Conservation (phyloP, 495 filamentous ascomycete genomes). For the Beverwykella pulmonaria region DNA sequence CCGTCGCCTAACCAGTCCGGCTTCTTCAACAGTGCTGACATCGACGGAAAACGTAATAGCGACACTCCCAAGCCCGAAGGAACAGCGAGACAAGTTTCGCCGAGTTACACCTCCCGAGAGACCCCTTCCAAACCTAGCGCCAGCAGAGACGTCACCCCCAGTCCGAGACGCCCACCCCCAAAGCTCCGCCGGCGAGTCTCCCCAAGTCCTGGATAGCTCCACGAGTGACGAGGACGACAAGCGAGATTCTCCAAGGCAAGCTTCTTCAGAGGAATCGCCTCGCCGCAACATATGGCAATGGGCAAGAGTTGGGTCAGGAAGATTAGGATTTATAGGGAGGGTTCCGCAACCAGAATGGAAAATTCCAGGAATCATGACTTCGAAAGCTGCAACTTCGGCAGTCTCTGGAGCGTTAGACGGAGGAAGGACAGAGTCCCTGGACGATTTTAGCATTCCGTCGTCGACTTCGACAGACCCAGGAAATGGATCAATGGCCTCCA, state of each 20-base stretch:
- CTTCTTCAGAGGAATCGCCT: slow-evolving; percentile 11
- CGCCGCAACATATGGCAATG: slow-evolving; percentile 31
- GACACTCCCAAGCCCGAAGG: slow-evolving; percentile 22
- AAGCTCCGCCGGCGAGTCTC: slow-evolving; percentile 34
- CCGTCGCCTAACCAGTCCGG: slow-evolving; percentile 33
- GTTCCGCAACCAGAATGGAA: slow-evolving; percentile 30
- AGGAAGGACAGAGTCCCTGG: slow-evolving; percentile 6
- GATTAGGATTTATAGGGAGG: slow-evolving; percentile 24
- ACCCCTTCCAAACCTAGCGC: slow-evolving; percentile 2
- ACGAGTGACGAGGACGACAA: slow-evolving; percentile 8
- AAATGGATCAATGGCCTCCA: neutral
- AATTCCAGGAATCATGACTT: slow-evolving; percentile 11
- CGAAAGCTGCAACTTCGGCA: slow-evolving; percentile 19
- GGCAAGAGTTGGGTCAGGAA: slow-evolving; percentile 29
- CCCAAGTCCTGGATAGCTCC: slow-evolving; percentile 16
- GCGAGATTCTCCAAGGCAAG: neutral
- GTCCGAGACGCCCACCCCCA: slow-evolving; percentile 33
- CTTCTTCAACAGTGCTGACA: slow-evolving; percentile 33
- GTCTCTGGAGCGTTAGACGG: slow-evolving; percentile 21
- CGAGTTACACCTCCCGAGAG: slow-evolving; percentile 1
- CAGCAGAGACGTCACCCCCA: slow-evolving; percentile 26
- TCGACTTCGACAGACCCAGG: slow-evolving; percentile 6
- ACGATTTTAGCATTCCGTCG: slow-evolving; percentile 29
- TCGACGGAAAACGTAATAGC: slow-evolving; percentile 29
- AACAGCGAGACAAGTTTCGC: slow-evolving; percentile 34